These are phyloP conservation scores for Carex myosuroides DNA, from an alignment of 176 grass and related monocot genomes.

Conservation along the genomic window DNA sequence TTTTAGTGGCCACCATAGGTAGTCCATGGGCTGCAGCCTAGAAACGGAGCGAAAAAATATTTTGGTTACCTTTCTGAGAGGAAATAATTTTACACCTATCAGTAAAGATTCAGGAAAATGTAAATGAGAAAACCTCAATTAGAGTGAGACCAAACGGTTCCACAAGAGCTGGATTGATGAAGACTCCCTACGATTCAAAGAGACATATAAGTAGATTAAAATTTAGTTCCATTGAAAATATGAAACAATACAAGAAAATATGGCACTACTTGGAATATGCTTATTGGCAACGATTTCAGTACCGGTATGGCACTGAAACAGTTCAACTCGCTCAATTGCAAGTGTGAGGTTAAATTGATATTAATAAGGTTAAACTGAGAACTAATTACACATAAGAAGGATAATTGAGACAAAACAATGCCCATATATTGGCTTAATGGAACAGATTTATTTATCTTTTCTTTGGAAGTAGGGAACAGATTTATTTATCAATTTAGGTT, in stretches of 20 bases:
- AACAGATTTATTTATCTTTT: neutral
- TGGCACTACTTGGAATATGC: neutral
- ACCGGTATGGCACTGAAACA: neutral
- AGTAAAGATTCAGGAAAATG: neutral
- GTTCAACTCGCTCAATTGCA: neutral
- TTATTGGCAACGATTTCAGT: neutral
- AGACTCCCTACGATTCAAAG: conserved; percentile 53
- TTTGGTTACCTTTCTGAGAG: neutral
- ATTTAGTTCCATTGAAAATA: neutral
- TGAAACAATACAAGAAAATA: neutral
- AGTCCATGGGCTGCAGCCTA: conserved; percentile 92
- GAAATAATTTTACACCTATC: neutral
- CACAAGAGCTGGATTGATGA: conserved; percentile 97
- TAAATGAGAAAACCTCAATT: conserved; percentile 60
- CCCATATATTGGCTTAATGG: neutral
- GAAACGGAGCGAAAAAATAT: neutral
- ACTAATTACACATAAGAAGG: neutral
- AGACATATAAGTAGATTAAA: neutral
- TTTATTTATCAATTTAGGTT: neutral
- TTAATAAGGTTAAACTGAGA: neutral
- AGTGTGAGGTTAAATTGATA: neutral
- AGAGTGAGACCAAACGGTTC: conserved; percentile 97
- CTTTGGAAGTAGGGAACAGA: neutral
- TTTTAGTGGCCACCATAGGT: conserved; percentile 97
- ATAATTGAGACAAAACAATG: neutral